Evolutionary conservation across 2,329 filamentous ascomycete species (phyloP), one percentile per base, ranked within the genome.

Genomic region (Exophiala lecanii-corni): DNA sequence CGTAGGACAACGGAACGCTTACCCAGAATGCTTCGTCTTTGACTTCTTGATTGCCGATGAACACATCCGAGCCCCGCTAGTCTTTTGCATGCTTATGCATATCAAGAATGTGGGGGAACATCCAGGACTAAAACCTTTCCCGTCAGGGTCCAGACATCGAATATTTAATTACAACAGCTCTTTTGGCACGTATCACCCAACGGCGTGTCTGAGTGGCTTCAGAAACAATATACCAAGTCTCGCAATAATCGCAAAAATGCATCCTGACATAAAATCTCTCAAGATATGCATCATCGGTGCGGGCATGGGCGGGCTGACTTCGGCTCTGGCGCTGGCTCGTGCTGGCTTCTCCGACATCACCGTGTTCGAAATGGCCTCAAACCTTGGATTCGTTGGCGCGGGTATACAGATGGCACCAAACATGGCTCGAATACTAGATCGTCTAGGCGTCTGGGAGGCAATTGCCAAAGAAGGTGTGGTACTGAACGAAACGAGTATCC

Each of bases 391-490:
- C 56, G 85, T 91, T 1, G 87, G 87, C 17, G 87, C 87, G 1
- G 87, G 87, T 4, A 91, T 92, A 53, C 87, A 94, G 61, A 72
- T 91, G 45, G 84, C 86, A 0, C 86, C 86, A 0, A 94, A 92
- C 54, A 84, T 91, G 75, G 81, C 82, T 3, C 76, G 84, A 2
- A 84, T 92, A 6, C 72, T 92, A 9, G 81, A 87, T 58, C 70
- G 74, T 10, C 67, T 89, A 28, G 86, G 82, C 7, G 83, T 84
- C 45, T 91, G 86, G 85, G 66, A 74, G 13, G 71, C 74, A 12
- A 86, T 92, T 49, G 78, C 78, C 50, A 74, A 70, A 26, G 84
- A 89, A 60, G 83, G 84, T 2, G 85, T 86, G 0, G 75, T 82
- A 46, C 74, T 89, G 46, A 74, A 73, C 45, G 79, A 81, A 45